Evolutionary conservation across 176 grass and related monocot species (phyloP).

Genomic region (Ensete ventricosum): DNA sequence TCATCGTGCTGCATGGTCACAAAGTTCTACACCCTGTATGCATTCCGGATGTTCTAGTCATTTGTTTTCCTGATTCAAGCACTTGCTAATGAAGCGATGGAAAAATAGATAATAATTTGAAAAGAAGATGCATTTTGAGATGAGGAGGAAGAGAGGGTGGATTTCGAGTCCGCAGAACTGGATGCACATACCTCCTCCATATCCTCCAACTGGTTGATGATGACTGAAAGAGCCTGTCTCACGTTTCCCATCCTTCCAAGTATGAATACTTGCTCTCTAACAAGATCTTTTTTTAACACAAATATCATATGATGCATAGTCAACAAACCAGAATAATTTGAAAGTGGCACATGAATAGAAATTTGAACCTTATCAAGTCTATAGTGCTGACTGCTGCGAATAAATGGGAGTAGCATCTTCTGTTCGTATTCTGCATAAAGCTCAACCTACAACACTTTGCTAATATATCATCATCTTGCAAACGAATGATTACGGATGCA

Average conservation of each 20-base stretch:
- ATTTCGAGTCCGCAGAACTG: neutral
- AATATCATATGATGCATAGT: constrained; percentile 46
- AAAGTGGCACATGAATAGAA: neutral
- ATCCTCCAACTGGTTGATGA: constrained; percentile 90
- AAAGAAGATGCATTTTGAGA: constrained; percentile 4
- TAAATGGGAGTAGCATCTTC: constrained; percentile 77
- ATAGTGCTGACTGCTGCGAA: constrained; percentile 87
- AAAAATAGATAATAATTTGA: neutral
- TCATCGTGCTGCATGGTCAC: constrained; percentile 87
- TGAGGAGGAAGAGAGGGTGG: neutral
- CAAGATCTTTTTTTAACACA: constrained; percentile 56
- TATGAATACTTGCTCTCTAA: constrained; percentile 78
- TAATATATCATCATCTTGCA: no score
- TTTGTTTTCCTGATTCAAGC: neutral
- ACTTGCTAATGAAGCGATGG: constrained; percentile 6
- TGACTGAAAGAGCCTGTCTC: constrained; percentile 82
- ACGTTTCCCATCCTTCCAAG: constrained; percentile 96
- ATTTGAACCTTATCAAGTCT: constrained; percentile 72
- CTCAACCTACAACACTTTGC: constrained; percentile 40
- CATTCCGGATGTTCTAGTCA: neutral
- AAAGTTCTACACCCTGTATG: constrained; percentile 87
- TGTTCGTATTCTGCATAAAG: constrained; percentile 93
- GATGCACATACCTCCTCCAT: constrained; percentile 61
- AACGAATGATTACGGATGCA: no score
- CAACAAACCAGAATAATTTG: neutral